Evolutionary conservation across 106 monocot genomes (phyloP).

Genomic region (Hemerocallis citrina): DNA sequence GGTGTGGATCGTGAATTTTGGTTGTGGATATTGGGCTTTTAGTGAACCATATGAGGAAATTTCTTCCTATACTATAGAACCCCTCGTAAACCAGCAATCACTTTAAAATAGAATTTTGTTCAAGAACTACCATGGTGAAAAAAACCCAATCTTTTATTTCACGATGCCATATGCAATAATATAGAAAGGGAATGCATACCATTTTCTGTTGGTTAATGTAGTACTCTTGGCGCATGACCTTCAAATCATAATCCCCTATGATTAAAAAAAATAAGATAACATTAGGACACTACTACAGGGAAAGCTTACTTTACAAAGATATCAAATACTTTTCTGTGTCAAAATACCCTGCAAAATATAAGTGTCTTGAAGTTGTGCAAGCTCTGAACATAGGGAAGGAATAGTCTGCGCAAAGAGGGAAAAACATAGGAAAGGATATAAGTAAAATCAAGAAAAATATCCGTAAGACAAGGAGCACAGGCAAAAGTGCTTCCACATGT

Average conservation of each 20-base stretch:
- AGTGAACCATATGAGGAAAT: too few relatives aligned
- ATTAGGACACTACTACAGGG: not conserved
- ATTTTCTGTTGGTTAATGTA: conserved; percentile 83
- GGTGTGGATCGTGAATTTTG: too few relatives aligned
- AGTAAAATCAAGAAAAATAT: too few relatives aligned
- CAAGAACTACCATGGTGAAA: too few relatives aligned
- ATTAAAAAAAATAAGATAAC: not conserved
- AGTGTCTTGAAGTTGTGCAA: conserved; percentile 98
- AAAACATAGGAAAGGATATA: not conserved
- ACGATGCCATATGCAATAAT: not conserved
- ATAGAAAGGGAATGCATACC: conserved; percentile 25
- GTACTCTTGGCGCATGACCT: conserved; percentile 93
- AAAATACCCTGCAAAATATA: conserved; percentile 84
- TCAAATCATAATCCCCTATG: conserved; percentile 94
- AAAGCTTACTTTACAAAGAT: not conserved
- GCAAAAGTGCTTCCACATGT: too few relatives aligned
- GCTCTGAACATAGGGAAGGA: conserved; percentile 85
- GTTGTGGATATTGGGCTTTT: too few relatives aligned
- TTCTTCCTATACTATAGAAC: too few relatives aligned
- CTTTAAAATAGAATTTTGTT: too few relatives aligned
- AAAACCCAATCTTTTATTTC: too few relatives aligned
- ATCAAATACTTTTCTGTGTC: not conserved
- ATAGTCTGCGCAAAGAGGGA: conserved; percentile 59
- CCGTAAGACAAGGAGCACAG: not conserved
- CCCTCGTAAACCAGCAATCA: too few relatives aligned